Conservation (phyloP, 768 basidiomycete genomes). For the Lanmaoa rubissima region DNA sequence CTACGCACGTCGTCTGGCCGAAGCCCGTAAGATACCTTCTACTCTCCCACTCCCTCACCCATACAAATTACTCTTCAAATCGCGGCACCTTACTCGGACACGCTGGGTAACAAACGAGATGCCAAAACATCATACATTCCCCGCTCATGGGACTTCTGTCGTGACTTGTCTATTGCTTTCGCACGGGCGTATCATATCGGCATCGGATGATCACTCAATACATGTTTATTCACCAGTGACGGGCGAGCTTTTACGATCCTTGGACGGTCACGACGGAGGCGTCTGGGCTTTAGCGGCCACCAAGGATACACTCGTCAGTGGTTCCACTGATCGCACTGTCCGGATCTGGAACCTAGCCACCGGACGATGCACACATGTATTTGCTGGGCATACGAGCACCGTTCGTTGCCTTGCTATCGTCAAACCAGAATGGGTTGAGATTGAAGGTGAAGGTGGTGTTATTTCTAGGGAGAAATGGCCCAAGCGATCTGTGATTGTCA, state of each 20-base stretch:
- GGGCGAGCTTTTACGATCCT: conserved; percentile 67
- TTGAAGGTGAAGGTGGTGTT: conserved; percentile 60
- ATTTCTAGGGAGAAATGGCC: conserved; percentile 71
- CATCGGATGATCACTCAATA: conserved; percentile 96
- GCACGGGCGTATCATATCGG: conserved; percentile 90
- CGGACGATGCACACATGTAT: conserved; percentile 85
- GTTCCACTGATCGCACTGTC: conserved; percentile 91
- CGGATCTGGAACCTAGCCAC: conserved; percentile 85
- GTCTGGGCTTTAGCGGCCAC: conserved; percentile 95
- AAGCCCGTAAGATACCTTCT: conserved; percentile 37
- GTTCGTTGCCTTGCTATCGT: conserved; percentile 96
- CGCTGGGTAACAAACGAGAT: conserved; percentile 76
- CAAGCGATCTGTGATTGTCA: conserved; percentile 68
- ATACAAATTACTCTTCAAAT: conserved; percentile 91
- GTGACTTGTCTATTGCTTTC: conserved; percentile 97
- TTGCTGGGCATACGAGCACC: conserved; percentile 95
- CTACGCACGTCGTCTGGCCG: conserved; percentile 53
- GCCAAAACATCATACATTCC: conserved; percentile 78
- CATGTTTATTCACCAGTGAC: conserved; percentile 90
- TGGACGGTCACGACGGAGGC: conserved; percentile 92
- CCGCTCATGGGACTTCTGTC: conserved; percentile 85
- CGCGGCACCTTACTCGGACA: conserved; percentile 74
- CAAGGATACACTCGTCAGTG: conserved; percentile 86
- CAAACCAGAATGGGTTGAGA: conserved; percentile 84
- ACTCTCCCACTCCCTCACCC: conserved; percentile 77